Conservation (phyloP, 2,329 filamentous ascomycete genomes). For the Daldinia sp. region DNA sequence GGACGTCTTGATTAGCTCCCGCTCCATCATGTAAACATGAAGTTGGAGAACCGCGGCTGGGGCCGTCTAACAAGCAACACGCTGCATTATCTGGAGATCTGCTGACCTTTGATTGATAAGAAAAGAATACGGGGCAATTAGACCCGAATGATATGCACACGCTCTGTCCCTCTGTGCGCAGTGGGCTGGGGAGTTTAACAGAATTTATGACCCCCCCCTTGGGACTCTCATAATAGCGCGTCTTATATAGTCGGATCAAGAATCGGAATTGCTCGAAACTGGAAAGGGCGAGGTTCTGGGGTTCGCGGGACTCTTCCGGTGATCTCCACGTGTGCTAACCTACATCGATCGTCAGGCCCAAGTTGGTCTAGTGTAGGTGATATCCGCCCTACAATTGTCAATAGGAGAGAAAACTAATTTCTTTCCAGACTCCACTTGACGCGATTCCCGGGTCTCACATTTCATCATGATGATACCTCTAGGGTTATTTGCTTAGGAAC, state of each 20-base stretch:
- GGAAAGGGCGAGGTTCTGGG: constrained; percentile 41
- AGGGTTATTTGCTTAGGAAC: constrained; percentile 24
- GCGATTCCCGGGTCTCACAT: constrained; percentile 26
- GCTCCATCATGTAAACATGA: constrained; percentile 18
- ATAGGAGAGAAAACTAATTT: constrained; percentile 24
- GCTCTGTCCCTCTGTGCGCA: constrained; percentile 5
- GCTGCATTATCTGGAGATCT: constrained; percentile 16
- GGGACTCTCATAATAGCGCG: constrained; percentile 18
- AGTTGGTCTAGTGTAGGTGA: constrained; percentile 40
- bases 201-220: constrained; percentile 25
- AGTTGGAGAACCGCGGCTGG: constrained; percentile 16
- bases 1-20: constrained; percentile 34
- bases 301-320: constrained; percentile 47
- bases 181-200: constrained; percentile 15
- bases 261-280: constrained; percentile 35
- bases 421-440: constrained; percentile 30
- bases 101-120: constrained; percentile 15
- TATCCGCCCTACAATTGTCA: constrained; percentile 33
- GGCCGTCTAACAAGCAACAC: constrained; percentile 21
- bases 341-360: constrained; percentile 33
- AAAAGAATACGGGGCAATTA: constrained; percentile 11
- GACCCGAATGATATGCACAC: constrained; percentile 25
- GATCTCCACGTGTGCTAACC: constrained; percentile 45
- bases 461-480: constrained; percentile 33
- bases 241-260: constrained; percentile 23